Evolutionary conservation across 2,329 filamentous ascomycete genomes (phyloP).

Genomic region (Colletotrichum cordylinicola): DNA sequence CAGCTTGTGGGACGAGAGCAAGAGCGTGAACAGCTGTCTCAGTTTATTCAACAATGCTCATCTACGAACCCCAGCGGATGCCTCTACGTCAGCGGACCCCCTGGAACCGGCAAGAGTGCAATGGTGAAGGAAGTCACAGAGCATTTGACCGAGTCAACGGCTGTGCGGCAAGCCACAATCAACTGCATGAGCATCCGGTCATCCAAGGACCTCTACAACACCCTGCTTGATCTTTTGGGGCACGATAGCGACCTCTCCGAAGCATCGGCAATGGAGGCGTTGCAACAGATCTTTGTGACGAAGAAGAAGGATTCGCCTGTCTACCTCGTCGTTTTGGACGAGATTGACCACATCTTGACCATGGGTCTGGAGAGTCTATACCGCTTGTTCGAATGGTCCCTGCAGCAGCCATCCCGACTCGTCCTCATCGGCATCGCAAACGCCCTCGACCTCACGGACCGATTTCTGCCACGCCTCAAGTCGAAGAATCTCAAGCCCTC

Average conservation of each 20-base stretch:
- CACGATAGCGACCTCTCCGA: conserved; percentile 65
- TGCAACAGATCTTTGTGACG: conserved; percentile 75
- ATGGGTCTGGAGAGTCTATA: conserved; percentile 90
- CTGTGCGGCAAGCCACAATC: conserved; percentile 77
- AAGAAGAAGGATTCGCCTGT: conserved; percentile 61
- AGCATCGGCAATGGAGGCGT: conserved; percentile 68
- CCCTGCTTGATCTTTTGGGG: conserved; percentile 73
- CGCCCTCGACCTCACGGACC: conserved; percentile 92
- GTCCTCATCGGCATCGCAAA: conserved; percentile 94
- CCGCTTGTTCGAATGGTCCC: conserved; percentile 94
- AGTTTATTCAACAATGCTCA: conserved; percentile 72
- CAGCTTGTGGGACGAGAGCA: conserved; percentile 80
- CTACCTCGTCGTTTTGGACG: conserved; percentile 88
- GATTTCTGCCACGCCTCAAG: conserved; percentile 92
- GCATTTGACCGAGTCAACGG: conserved; percentile 55
- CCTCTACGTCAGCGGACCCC: conserved; percentile 93
- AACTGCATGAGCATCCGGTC: conserved; percentile 98
- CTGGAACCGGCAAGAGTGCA: conserved; percentile 96
- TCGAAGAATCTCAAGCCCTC: conserved; percentile 89
- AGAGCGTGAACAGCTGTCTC: conserved; percentile 67
- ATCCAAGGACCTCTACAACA: conserved; percentile 83
- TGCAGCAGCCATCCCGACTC: conserved; percentile 80
- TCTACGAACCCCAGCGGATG: conserved; percentile 73
- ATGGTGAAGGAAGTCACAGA: conserved; percentile 83
- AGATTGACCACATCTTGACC: conserved; percentile 92